Conservation (phyloP, 805 yeast species). For the Kodamaea leandrae region DNA sequence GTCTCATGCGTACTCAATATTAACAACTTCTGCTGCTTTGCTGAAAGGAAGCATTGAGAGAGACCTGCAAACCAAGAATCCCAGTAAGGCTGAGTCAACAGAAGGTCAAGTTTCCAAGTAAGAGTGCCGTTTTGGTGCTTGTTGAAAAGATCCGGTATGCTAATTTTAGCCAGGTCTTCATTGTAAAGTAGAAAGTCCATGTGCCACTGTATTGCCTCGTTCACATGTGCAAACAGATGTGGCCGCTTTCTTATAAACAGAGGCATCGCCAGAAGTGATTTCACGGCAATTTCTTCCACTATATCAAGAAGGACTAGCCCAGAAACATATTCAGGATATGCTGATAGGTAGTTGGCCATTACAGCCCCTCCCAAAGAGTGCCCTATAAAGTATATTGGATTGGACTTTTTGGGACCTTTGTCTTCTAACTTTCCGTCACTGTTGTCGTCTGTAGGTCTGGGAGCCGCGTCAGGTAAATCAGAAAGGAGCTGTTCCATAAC, state of each 20-base stretch:
- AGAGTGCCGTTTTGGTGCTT: constrained; percentile 19
- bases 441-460: constrained; percentile 13
- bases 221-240: constrained; percentile 45
- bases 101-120: constrained; percentile 66
- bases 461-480: too few relatives aligned
- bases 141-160: constrained; percentile 71
- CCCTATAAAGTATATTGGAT: constrained; percentile 61
- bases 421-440: not conserved
- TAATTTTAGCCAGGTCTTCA: constrained; percentile 59
- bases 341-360: constrained; percentile 36
- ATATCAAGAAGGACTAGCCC: constrained; percentile 86
- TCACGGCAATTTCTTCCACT: constrained; percentile 88
- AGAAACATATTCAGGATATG: constrained; percentile 40
- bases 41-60: constrained; percentile 47
- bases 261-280: constrained; percentile 65
- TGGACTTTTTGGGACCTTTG: not conserved
- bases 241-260: constrained; percentile 69
- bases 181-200: constrained; percentile 53
- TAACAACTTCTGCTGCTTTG: constrained; percentile 58
- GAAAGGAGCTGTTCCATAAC: constrained; percentile 42
- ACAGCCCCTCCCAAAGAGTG: constrained; percentile 94
- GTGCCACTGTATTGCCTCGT: constrained; percentile 82
- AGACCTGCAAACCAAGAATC: constrained; percentile 73
- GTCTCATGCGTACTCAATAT: constrained; percentile 87
- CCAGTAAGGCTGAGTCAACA: constrained; percentile 70